phyloP scores from a whole-genome alignment of 495 filamentous ascomycete species.

The Lasiosphaeris hirsuta region DNA sequence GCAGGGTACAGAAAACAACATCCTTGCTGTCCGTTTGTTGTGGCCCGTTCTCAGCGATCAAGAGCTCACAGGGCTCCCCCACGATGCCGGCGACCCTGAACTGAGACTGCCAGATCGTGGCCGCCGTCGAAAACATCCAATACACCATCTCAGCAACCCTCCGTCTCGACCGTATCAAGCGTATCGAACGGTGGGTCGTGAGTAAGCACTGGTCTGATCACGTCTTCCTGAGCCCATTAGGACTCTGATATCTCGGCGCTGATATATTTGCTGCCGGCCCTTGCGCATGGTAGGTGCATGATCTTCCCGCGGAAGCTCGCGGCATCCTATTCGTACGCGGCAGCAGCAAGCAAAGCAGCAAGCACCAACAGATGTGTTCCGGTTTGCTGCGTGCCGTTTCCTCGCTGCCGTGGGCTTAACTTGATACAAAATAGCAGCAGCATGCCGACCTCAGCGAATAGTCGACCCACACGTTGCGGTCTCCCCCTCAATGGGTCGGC shows the following conservation, averaged over 20 bases:
- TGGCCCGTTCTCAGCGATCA: no score
- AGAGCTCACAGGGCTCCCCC: no score
- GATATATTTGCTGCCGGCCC: neutral
- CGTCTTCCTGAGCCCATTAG: no score
- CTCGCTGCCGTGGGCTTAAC: neutral
- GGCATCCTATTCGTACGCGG: slow-evolving; percentile 1
- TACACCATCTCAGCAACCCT: neutral
- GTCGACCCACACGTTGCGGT: slow-evolving; percentile 23
- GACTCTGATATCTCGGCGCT: neutral
- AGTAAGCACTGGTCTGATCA: neutral
- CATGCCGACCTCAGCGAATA: slow-evolving; percentile 19
- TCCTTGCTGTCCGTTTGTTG: no score
- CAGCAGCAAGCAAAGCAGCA: slow-evolving; percentile 2
- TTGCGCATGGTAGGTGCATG: slow-evolving; percentile 14
- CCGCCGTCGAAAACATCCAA: no score
- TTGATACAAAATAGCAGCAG: slow-evolving; percentile 9
- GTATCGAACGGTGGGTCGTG: neutral
- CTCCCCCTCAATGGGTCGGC: neutral
- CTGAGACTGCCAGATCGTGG: no score
- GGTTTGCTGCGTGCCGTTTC: no score
- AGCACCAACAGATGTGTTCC: no score
- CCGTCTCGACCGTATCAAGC: neutral
- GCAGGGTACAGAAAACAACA: no score
- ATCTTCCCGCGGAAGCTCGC: slow-evolving; percentile 11
- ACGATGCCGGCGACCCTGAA: no score